Evolutionary conservation across 169 alveolate species (phyloP), one percentile per base, ranked within the genome.

Genomic region (Cryptosporidium xiaoi): DNA sequence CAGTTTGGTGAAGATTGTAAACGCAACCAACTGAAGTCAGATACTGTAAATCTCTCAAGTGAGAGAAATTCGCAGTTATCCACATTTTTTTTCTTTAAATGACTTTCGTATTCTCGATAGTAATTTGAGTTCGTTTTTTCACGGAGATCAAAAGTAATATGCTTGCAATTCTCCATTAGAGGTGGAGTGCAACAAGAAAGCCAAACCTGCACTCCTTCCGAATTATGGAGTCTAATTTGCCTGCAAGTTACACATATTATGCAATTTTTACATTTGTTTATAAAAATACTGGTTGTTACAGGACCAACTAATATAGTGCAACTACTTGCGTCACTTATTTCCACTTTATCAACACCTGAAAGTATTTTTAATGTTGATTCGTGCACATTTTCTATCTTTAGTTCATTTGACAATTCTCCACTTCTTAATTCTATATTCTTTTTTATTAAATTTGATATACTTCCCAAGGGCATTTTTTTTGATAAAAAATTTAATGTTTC

Each of bases 1-100:
- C 87, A 77, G 34, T 60, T 60, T 77, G 87, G 87, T 40, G 87
- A 77, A 18, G 65, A 44, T 36, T 60, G 69, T 44, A 62, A 34
- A 2, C 48, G 31, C 55, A 77, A 27, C 87, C 87, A 77, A 46
- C 64, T 77, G 27, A 77, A 46, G 50, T 77, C 87, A 0, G 65
- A 77, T 62, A 77, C 87, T 36, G 34, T 60, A 24, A 77, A 77
- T 5, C 29, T n/a, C 3, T 46, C 62, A 44, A 18, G 3, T 36
- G 15, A 58, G 27, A 77, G 51, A 6, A 77, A 60, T 40, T 58
- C 77, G 8, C 64, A 36, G 7, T 40, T 20, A n/a, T 62, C 12
- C 31, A 77, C 10, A 8, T 34, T 50, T 24, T 29, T 8, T 40
- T 77, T 56, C 33, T 18, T 51, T 60, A 77, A 48, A 20, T 77